These are phyloP conservation scores for Uronychia setigera DNA, from an alignment of 73 alveolate species.

Conservation along the genomic window DNA sequence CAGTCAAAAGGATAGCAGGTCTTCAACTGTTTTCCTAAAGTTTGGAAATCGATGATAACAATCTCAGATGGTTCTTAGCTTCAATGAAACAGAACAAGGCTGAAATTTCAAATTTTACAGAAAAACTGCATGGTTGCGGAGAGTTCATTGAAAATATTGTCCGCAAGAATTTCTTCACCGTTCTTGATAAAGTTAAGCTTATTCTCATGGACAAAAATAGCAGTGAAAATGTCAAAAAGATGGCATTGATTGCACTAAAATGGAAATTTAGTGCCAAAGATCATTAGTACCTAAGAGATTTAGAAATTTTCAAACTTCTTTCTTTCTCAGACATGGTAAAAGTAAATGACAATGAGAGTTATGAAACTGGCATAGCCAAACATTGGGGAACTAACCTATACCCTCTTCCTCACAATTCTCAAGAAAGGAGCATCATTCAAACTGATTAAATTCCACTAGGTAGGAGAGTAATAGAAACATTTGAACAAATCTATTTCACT, in stretches of 20 bases:
- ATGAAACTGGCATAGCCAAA: constrained; percentile 21
- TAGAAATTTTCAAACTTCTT: constrained; percentile 44
- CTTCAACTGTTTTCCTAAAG: background rate
- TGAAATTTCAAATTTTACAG: constrained; percentile 39
- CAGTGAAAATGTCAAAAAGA: constrained; percentile 42
- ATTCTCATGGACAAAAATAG: too few relatives aligned
- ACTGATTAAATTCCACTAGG: too few relatives aligned
- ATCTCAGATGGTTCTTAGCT: constrained; percentile 63
- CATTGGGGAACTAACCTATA: constrained; percentile 42
- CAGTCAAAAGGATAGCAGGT: background rate
- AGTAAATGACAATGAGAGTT: constrained; percentile 45
- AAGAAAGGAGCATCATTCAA: too few relatives aligned
- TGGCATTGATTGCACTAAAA: constrained; percentile 51
- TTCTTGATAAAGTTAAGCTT: too few relatives aligned
- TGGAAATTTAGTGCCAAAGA: constrained; percentile 69
- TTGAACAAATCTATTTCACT: constrained; percentile 49
- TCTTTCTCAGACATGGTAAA: constrained; percentile 1
- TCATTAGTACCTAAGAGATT: constrained; percentile 22
- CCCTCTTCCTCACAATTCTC: too few relatives aligned
- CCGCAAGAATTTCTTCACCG: background rate
- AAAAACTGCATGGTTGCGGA: constrained; percentile 60
- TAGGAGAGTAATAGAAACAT: constrained; percentile 56
- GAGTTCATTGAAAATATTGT: constrained; percentile 35
- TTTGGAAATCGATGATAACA: constrained; percentile 1
- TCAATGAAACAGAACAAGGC: constrained; percentile 51